These are phyloP conservation scores for Prunus davidiana DNA, from an alignment of 306 rosid species.

Conservation along the genomic window DNA sequence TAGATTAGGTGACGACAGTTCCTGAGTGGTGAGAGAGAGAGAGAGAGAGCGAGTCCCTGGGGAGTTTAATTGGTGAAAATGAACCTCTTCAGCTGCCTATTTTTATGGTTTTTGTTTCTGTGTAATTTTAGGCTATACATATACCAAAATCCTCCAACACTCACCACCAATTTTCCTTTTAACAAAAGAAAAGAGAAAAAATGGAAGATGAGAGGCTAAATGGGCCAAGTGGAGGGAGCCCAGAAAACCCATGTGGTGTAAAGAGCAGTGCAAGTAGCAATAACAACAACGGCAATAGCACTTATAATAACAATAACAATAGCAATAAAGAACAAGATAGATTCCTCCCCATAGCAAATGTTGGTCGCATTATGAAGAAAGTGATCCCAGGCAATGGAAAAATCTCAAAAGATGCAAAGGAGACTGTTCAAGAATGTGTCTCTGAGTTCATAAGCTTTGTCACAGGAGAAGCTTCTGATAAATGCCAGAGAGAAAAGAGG, in stretches of 20 bases:
- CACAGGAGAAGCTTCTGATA: conserved; percentile 67
- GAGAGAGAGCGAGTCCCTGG: conserved; percentile 54
- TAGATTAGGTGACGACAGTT: conserved; percentile 32
- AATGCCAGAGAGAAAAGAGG: conserved; percentile 72
- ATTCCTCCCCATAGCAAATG: conserved; percentile 73
- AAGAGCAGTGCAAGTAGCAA: conserved; percentile 6
- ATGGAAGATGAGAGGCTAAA: conserved; percentile 51
- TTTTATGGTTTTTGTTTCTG: conserved; percentile 32
- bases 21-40: conserved; percentile 15
- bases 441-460: conserved; percentile 78
- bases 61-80: conserved; percentile 24
- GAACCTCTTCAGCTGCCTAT: conserved; percentile 40
- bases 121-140: conserved; percentile 20
- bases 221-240: conserved; percentile 41
- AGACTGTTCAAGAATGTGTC: conserved; percentile 73
- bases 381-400: conserved; percentile 59
- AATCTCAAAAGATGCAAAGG: conserved; percentile 80
- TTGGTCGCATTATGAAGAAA: conserved; percentile 73
- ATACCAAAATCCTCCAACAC: conserved; percentile 13
- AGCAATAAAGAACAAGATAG: conserved; percentile 62
- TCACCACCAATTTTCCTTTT: background rate
- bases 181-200: background rate
- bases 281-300: conserved; percentile 10
- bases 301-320: background rate
- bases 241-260: conserved; percentile 41